Conservation (phyloP, 306 rosid genomes). For the Quercus dentata region DNA sequence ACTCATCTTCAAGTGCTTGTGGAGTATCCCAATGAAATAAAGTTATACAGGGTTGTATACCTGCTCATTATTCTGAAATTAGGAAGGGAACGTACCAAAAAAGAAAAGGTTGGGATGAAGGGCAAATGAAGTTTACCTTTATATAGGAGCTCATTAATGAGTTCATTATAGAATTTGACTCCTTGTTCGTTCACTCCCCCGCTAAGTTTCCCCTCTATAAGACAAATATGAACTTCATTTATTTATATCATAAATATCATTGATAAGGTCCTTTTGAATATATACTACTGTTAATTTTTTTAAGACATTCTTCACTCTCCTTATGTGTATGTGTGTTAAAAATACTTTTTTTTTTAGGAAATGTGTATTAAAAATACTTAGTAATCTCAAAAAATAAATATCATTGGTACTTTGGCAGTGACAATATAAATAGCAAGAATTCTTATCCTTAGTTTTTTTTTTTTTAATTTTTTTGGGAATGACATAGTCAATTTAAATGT, state of each 20-base stretch:
- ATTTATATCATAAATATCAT: not conserved
- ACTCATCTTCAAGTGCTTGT: conserved; percentile 54
- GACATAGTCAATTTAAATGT: too few species aligned
- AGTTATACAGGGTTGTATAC: conserved; percentile 49
- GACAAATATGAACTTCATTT: not conserved
- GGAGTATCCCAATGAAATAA: conserved; percentile 59
- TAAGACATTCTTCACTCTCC: too few species aligned
- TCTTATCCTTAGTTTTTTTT: too few species aligned
- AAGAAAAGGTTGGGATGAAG: not conserved
- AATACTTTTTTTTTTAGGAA: too few species aligned
- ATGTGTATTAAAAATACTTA: too few species aligned
- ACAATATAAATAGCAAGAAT: too few species aligned
- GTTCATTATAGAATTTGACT: conserved; percentile 45
- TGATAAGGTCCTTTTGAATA: too few species aligned
- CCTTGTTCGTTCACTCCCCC: conserved; percentile 30
- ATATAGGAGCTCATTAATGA: conserved; percentile 40
- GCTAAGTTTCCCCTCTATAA: conserved; percentile 10
- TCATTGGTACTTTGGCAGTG: too few species aligned
- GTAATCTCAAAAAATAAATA: too few species aligned
- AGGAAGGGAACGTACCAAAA: not conserved
- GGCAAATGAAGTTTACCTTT: conserved; percentile 26
- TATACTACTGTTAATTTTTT: too few species aligned
- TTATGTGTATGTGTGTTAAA: too few species aligned
- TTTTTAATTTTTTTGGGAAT: too few species aligned
- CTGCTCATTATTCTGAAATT: conserved; percentile 4